Evolutionary conservation across 2,329 filamentous ascomycete species (phyloP), one percentile per base, ranked within the genome.

Genomic region (Ciborinia camelliae): DNA sequence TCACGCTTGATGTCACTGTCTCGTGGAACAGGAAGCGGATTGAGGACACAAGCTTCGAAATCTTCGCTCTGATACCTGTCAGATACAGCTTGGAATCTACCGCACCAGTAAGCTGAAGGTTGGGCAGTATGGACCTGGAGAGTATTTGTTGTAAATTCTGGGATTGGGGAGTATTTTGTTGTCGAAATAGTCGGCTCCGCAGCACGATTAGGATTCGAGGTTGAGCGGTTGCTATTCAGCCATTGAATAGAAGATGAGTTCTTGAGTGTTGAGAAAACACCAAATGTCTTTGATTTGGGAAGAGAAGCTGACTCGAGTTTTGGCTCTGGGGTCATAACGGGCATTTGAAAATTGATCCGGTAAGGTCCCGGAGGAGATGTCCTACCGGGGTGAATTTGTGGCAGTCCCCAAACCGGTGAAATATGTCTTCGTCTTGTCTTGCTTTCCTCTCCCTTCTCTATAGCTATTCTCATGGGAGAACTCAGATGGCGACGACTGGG

Each of bases 31-130:
- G 52, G 47, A 14, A 63, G 51, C 1, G 63, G 58, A 48, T 66
- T 59, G 5, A 30, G 23, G 9, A 60, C 35, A 26, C 37, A 51
- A 0, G 71, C 66, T 5, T 72, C 65, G 28, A 81, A 72, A 30
- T 72, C 70, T 68, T 83, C 80, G 65, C 76, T 79, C 62, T 77
- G 78, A 68, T 82, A 80, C n/a, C 79, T 80, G 74, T 89, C 86
- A 59, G 82, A 79, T 0, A 88, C 74, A 2, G 83, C 76, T 59
- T 81, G 76, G 71, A 88, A 87, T 47, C 87, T 83, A 23, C 87
- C 87, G 14, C 80, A 78, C 87, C 87, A 90, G 73, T 87, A 89
- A 3, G 78, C 74, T 2, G 80, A 79, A 7, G 79, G 75, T 69
- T 83, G 80, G 2, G 81, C 78, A 0, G 72, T 75, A 59, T 73